A percentile compares a stretch with the other conserved stretches of the same genome.
Evolutionary conservation across 2,329 filamentous ascomycete genomes (phyloP).

Genomic region (Ambrosiella beaveri): DNA sequence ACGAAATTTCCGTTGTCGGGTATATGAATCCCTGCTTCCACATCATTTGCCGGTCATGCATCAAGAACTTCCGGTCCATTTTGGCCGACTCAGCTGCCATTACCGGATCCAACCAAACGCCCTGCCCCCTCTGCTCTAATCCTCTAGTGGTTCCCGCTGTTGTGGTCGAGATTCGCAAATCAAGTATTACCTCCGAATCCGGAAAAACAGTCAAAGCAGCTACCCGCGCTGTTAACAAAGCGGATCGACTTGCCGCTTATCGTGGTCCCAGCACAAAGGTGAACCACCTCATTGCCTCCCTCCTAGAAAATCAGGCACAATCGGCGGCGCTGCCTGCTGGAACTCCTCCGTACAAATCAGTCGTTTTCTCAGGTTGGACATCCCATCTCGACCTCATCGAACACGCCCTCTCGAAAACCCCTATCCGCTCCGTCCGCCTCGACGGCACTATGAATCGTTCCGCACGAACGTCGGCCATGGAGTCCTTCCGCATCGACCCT

Average conservation of each 20-base stretch:
- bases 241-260: constrained; percentile 38
- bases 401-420: constrained; percentile 50
- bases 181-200: constrained; percentile 36
- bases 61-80: constrained; percentile 39
- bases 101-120: constrained; percentile 23
- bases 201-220: neutral
- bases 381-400: constrained; percentile 85
- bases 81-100: constrained; percentile 22
- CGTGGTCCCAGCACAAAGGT: constrained; percentile 86
- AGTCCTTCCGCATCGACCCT: constrained; percentile 56
- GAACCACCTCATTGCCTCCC: constrained; percentile 57
- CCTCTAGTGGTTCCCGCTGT: constrained; percentile 39
- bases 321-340: constrained; percentile 31
- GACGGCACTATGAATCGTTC: constrained; percentile 75
- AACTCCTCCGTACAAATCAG: constrained; percentile 70
- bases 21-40: constrained; percentile 81
- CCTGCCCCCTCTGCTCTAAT: constrained; percentile 52
- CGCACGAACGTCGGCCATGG: constrained; percentile 58
- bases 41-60: constrained; percentile 61
- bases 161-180: constrained; percentile 47
- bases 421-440: constrained; percentile 59
- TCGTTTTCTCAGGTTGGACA: constrained; percentile 95
- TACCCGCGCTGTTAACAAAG: constrained; percentile 6
- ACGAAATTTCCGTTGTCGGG: constrained; percentile 46
- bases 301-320: constrained; percentile 50